Conservation (phyloP, 2,329 filamentous ascomycete genomes). For the Mariannaea sp. region DNA sequence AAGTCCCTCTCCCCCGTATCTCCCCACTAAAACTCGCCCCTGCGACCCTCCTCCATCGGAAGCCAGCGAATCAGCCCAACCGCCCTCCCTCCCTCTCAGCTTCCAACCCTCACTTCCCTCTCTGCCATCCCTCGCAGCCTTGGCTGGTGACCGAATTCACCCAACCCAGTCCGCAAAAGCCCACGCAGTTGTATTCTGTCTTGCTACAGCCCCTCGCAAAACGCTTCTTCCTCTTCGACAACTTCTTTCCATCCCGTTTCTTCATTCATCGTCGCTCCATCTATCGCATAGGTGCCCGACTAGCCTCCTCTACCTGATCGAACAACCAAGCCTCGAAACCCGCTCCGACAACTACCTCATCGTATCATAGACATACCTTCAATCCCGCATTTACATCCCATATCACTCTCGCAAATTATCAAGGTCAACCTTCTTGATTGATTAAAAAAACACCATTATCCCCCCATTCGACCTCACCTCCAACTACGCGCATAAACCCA, state of each 20-base stretch:
- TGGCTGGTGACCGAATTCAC: conserved; percentile 13
- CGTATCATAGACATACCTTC: background rate
- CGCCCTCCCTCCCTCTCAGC: conserved; percentile 17
- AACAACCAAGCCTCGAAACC: background rate
- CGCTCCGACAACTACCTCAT: conserved; percentile 1
- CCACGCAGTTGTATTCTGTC: no score
- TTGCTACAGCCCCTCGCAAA: conserved; percentile 5
- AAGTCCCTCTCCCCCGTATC: background rate
- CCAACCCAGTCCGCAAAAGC: conserved; percentile 9
- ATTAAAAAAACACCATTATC: background rate
- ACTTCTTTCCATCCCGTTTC: conserved; percentile 3
- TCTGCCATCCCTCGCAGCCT: conserved; percentile 18
- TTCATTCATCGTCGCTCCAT: background rate
- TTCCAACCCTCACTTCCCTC: conserved; percentile 11
- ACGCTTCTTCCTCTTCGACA: background rate
- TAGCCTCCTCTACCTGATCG: background rate
- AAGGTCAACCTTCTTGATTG: background rate
- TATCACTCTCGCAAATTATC: conserved; percentile 2
- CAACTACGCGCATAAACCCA: conserved; percentile 15
- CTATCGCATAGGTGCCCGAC: conserved; percentile 19
- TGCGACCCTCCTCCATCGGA: conserved; percentile 15
- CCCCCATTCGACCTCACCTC: background rate
- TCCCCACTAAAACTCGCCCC: conserved; percentile 8
- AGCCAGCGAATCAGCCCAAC: conserved; percentile 21
- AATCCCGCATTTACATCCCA: background rate